Evolutionary conservation across 306 rosid species (phyloP).

Genomic region (Fragaria vesca): DNA sequence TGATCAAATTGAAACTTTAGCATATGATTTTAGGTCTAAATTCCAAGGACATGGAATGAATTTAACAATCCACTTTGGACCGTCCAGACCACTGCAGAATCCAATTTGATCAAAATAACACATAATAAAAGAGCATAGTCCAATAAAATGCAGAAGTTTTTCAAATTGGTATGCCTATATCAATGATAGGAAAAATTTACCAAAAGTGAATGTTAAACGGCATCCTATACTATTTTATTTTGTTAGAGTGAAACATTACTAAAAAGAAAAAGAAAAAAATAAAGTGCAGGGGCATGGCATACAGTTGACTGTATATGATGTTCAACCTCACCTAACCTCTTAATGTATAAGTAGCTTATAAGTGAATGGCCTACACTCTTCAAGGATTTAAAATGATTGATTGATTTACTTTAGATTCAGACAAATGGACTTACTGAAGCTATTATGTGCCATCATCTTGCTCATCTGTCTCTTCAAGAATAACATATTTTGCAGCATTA

Average conservation of each 20-base stretch:
- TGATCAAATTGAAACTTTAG: too few species aligned
- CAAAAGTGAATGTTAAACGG: not conserved
- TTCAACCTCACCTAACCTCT: not conserved
- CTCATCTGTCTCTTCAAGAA: slow-evolving; percentile 81
- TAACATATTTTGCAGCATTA: slow-evolving; percentile 74
- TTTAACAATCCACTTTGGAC: too few species aligned
- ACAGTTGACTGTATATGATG: not conserved
- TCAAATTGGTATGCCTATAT: not conserved
- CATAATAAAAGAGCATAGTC: not conserved
- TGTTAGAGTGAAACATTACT: not conserved
- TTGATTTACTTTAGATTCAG: slow-evolving; percentile 37
- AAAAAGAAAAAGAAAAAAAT: too few species aligned
- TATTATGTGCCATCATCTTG: slow-evolving; percentile 50
- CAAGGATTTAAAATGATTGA: slow-evolving; percentile 1
- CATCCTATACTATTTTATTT: not conserved
- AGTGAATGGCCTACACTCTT: not conserved
- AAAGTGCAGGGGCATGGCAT: not conserved
- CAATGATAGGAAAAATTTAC: not conserved
- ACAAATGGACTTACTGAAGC: slow-evolving; percentile 16
- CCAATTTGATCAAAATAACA: not conserved
- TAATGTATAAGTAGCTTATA: not conserved
- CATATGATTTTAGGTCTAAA: too few species aligned
- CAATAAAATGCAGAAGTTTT: not conserved
- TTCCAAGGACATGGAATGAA: too few species aligned
- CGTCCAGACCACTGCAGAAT: not conserved